Evolutionary conservation across 495 filamentous ascomycete genomes (phyloP).

Genomic region (Lophiostoma macrostomum): DNA sequence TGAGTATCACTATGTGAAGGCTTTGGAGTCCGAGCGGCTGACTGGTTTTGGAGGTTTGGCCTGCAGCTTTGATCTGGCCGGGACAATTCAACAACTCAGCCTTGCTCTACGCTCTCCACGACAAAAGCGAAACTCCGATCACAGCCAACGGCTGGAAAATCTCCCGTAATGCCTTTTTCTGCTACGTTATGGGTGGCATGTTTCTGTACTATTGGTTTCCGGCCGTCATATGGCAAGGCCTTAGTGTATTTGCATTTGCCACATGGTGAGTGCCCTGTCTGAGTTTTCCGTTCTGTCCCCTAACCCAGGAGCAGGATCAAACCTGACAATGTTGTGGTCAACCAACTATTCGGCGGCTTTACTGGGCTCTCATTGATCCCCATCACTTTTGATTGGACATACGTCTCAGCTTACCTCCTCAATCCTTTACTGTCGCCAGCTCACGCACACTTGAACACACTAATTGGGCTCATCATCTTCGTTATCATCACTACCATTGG

Average conservation of each 20-base stretch:
- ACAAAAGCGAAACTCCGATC: conserved; percentile 57
- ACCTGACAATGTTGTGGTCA: conserved; percentile 49
- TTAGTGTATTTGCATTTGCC: conserved; percentile 26
- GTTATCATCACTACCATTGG: conserved; percentile 28
- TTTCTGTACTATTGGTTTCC: conserved; percentile 62
- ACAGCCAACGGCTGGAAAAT: conserved; percentile 64
- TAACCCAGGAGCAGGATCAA: conserved; percentile 42
- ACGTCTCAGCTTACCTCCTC: conserved; percentile 61
- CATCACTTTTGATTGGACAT: conserved; percentile 68
- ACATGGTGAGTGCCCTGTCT: conserved; percentile 19
- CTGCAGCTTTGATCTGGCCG: conserved; percentile 76
- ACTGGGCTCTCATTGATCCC: conserved; percentile 60
- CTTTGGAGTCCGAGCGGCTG: neutral
- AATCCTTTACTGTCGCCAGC: conserved; percentile 68
- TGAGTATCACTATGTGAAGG: conserved; percentile 34
- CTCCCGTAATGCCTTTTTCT: conserved; percentile 62
- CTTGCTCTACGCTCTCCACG: conserved; percentile 70
- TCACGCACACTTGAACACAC: conserved; percentile 59
- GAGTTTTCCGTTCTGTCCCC: too few relatives aligned
- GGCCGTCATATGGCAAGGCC: conserved; percentile 25
- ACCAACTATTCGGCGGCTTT: conserved; percentile 60
- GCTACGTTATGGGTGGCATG: conserved; percentile 56
- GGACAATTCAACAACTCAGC: conserved; percentile 60
- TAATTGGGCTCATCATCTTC: conserved; percentile 50
- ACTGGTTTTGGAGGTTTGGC: conserved; percentile 39